A percentile compares a stretch with the other conserved stretches of the same genome.
These are phyloP conservation scores for Quercus agrifolia DNA, from an alignment of 306 rosid genomes.

Conservation along the genomic window DNA sequence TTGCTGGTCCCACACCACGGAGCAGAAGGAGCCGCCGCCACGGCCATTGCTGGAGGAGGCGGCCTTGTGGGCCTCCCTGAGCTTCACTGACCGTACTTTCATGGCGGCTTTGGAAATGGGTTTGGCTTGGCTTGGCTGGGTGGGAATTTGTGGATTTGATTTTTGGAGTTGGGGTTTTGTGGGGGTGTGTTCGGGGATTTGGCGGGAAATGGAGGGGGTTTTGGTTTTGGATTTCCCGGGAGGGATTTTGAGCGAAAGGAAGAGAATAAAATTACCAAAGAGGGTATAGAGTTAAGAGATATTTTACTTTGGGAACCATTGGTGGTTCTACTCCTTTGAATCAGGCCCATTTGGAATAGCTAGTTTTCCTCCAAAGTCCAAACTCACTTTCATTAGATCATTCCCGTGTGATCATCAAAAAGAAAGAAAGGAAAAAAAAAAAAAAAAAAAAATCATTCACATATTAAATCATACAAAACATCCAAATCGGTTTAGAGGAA, in stretches of 20 bases:
- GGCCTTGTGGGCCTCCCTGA: conserved; percentile 71
- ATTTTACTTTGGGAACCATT: neutral
- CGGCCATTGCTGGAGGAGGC: conserved; percentile 25
- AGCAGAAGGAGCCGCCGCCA: conserved; percentile 58
- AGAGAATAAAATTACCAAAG: neutral
- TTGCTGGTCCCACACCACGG: conserved; percentile 82
- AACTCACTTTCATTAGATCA: too few relatives aligned
- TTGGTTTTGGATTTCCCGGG: conserved; percentile 36
- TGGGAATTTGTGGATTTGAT: neutral
- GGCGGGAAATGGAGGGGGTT: conserved; percentile 36
- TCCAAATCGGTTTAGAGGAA: too few relatives aligned
- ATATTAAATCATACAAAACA: too few relatives aligned
- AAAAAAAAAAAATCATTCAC: too few relatives aligned
- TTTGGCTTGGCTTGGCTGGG: neutral
- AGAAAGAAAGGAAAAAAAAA: too few relatives aligned
- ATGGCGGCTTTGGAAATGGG: conserved; percentile 25
- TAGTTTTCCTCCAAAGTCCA: too few relatives aligned
- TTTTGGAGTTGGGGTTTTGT: conserved; percentile 10
- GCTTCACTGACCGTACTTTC: conserved; percentile 84
- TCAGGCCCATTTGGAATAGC: too few relatives aligned
- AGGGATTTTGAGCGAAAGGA: neutral
- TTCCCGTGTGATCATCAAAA: too few relatives aligned
- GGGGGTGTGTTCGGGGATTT: conserved; percentile 19
- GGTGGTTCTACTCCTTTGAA: too few relatives aligned
- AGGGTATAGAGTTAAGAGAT: neutral